Evolutionary conservation across 2,329 filamentous ascomycete genomes (phyloP).

Genomic region (Orbilia brochopaga): DNA sequence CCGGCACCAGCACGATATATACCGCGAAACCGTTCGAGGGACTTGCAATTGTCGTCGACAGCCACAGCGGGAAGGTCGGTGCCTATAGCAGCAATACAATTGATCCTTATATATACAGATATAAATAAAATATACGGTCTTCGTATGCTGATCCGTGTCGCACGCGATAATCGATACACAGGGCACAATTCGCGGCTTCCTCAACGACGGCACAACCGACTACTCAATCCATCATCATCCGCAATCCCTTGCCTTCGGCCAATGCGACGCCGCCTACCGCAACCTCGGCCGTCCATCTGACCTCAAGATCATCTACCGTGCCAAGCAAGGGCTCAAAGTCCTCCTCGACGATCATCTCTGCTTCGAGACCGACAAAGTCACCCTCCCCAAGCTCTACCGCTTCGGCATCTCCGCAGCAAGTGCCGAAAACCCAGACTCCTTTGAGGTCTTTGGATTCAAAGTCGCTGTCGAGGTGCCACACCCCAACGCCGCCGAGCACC

Average conservation of each 20-base stretch:
- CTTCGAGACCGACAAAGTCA: conserved; percentile 80
- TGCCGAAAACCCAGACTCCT: conserved; percentile 89
- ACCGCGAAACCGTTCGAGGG: conserved; percentile 72
- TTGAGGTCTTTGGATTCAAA: conserved; percentile 87
- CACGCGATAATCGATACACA: conserved; percentile 60
- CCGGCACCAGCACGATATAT: conserved; percentile 60
- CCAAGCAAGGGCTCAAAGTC: conserved; percentile 72
- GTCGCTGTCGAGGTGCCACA: conserved; percentile 61
- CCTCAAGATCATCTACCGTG: conserved; percentile 73
- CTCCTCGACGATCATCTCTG: conserved; percentile 79
- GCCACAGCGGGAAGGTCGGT: conserved; percentile 70
- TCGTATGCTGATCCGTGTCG: conserved; percentile 14
- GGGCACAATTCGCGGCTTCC: conserved; percentile 85
- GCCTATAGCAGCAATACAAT: conserved; percentile 35
- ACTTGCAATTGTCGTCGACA: conserved; percentile 84
- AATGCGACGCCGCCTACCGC: conserved; percentile 88
- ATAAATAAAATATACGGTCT: conserved; percentile 1
- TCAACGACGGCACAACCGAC: conserved; percentile 87
- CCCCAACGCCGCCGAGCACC: conserved; percentile 57
- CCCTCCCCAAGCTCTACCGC: conserved; percentile 78
- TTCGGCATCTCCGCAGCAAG: conserved; percentile 88
- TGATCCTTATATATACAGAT: too few relatives aligned
- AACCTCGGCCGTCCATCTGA: conserved; percentile 85
- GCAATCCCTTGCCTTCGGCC: conserved; percentile 87
- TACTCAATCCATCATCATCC: conserved; percentile 77